Evolutionary conservation across 768 basidiomycete genomes (phyloP), one percentile per base, ranked within the genome.

Genomic region (Xerocomellus intermedius): DNA sequence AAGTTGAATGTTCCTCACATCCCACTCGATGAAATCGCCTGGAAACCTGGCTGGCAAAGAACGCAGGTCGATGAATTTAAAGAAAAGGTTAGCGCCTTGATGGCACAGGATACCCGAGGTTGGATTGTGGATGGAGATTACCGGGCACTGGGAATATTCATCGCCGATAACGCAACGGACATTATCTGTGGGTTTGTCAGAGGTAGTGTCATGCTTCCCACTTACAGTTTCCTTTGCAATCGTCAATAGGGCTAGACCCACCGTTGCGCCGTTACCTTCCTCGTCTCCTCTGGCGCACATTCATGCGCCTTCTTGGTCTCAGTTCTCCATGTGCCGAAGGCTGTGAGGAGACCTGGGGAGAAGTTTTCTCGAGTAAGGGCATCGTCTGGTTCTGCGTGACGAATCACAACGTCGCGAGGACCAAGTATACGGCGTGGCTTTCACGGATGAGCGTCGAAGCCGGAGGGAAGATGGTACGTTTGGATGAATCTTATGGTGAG

Each of bases 201-300:
- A 26, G 9, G 42, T 37, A 2, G 36, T 21, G 12, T n/a, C 16
- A 35, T 37, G 19, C 24, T 42, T 19, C 8, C 13, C 32, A 22
- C 42, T 50, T 21, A 62, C 44, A 21, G 7, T 14, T 26, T 5
- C 8, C 8, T n/a, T 26, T 57, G 38, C 19, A 16, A 16, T 30
- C 3, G 7, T 30, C 8, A 8, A 57, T 36, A 88, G 86, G 87
- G 87, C 71, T 88, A 21, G 85, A 87, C 59, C 85, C 85, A 8
- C 87, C 86, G 13, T 69, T 87, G 33, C 17, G 72, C 9, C 67
- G 81, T 10, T 88, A 87, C 70, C 75, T 87, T 50, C 83, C 86
- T 21, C 82, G 86, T 16, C 60, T 86, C 24, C 62, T 79, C 55
- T 58, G 73, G 50, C 75, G 86, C 44, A 87, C 85, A 1, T 61